A percentile compares a stretch with the other conserved stretches of the same genome.
Evolutionary conservation across 2,329 filamentous ascomycete genomes (phyloP).

Genomic region (Aspergillus spinulosporus): DNA sequence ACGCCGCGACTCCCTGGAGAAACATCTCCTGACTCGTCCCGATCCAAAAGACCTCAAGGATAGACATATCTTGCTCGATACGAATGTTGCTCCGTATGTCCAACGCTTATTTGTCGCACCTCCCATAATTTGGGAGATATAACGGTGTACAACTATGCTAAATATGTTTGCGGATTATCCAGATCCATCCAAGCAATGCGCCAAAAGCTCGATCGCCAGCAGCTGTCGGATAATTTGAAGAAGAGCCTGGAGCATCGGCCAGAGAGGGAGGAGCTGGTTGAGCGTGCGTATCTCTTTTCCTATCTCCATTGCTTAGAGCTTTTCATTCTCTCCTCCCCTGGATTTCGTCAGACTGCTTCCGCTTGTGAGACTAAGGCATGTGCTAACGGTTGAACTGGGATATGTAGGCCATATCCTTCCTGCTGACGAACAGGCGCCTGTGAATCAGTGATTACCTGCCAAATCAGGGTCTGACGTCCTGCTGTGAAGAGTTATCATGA

Average conservation of each 20-base stretch:
- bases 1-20: constrained; percentile 68
- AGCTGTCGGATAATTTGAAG: constrained; percentile 62
- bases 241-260: constrained; percentile 64
- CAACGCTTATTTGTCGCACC: too few species aligned
- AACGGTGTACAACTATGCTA: neutral
- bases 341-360: too few species aligned
- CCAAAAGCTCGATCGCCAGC: constrained; percentile 65
- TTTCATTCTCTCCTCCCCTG: too few species aligned
- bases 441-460: neutral
- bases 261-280: constrained; percentile 73
- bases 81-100: constrained; percentile 64
- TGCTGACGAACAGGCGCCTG: constrained; percentile 2
- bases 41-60: constrained; percentile 66
- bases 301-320: neutral
- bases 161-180: neutral
- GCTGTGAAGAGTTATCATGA: neutral
- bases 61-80: constrained; percentile 67
- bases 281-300: neutral
- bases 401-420: constrained; percentile 68
- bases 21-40: constrained; percentile 70
- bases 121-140: too few species aligned
- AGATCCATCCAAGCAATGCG: constrained; percentile 63
- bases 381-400: constrained; percentile 7
- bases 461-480: too few species aligned
- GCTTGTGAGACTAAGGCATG: too few species aligned